Evolutionary conservation across 129 eudicot genomes (phyloP).

Genomic region (Flaveria bidentis): DNA sequence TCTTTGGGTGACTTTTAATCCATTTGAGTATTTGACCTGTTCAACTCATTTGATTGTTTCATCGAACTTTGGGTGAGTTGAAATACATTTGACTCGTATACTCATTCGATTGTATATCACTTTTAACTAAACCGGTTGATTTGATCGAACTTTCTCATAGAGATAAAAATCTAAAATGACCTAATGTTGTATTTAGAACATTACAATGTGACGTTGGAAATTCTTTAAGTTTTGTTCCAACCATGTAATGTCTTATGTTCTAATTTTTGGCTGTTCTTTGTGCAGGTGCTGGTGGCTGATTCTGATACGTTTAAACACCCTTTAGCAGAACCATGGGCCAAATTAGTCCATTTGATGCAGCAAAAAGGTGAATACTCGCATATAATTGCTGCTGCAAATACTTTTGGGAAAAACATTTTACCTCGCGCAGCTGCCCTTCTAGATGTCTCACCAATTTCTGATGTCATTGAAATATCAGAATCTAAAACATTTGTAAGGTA

Average conservation of each 20-base stretch:
- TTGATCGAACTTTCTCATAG: not conserved
- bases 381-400: slow-evolving; percentile 73
- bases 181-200: slow-evolving; percentile 9
- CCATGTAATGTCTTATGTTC: not conserved
- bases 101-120: not conserved
- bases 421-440: slow-evolving; percentile 98
- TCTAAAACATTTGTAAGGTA: slow-evolving; percentile 76
- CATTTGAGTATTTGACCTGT: too few species aligned
- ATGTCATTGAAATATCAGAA: slow-evolving; percentile 65
- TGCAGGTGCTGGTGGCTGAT: slow-evolving; percentile 82
- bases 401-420: slow-evolving; percentile 88
- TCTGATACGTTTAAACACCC: slow-evolving; percentile 68
- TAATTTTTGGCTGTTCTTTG: slow-evolving; percentile 9
- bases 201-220: not conserved
- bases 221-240: not conserved
- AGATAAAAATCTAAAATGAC: not conserved
- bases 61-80: not conserved
- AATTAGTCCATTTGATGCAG: slow-evolving; percentile 69
- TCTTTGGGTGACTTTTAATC: too few species aligned
- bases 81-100: not conserved
- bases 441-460: slow-evolving; percentile 91
- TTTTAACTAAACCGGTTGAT: not conserved
- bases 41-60: too few species aligned
- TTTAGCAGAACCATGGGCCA: slow-evolving; percentile 93
- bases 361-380: slow-evolving; percentile 70